phyloP scores from a whole-genome alignment of 2,329 filamentous ascomycete species.

The Cadophora sp. region DNA sequence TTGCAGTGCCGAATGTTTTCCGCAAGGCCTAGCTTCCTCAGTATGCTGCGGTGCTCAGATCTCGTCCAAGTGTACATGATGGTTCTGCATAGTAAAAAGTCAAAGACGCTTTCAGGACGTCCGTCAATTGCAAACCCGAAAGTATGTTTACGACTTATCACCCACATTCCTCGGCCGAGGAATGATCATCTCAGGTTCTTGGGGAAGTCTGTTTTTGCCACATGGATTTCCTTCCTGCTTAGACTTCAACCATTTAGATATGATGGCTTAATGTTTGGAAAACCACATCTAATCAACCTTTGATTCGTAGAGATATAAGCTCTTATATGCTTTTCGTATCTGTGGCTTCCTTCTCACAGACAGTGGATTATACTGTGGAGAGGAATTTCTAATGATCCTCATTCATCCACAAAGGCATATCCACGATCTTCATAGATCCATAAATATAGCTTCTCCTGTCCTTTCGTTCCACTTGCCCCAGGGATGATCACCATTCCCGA shows the following conservation, averaged over 20 bases:
- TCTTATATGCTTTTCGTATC: neutral
- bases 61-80: slow-evolving; percentile 8
- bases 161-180: neutral
- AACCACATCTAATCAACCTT: too few relatives aligned
- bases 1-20: neutral
- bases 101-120: neutral
- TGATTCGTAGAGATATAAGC: neutral
- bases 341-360: neutral
- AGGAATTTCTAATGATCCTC: neutral
- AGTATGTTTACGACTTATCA: too few relatives aligned
- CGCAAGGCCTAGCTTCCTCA: neutral
- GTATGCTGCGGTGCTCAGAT: neutral
- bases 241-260: neutral
- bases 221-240: too few relatives aligned
- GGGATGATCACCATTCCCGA: neutral
- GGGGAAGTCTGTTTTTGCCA: neutral
- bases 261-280: too few relatives aligned
- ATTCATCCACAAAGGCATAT: neutral
- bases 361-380: neutral
- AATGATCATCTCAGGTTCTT: neutral
- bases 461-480: neutral
- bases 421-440: slow-evolving; percentile 1
- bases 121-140: neutral
- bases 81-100: slow-evolving; percentile 2
- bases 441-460: neutral